Evolutionary conservation across 2,329 filamentous ascomycete species (phyloP).

Genomic region (Salinomyces thailandicus): DNA sequence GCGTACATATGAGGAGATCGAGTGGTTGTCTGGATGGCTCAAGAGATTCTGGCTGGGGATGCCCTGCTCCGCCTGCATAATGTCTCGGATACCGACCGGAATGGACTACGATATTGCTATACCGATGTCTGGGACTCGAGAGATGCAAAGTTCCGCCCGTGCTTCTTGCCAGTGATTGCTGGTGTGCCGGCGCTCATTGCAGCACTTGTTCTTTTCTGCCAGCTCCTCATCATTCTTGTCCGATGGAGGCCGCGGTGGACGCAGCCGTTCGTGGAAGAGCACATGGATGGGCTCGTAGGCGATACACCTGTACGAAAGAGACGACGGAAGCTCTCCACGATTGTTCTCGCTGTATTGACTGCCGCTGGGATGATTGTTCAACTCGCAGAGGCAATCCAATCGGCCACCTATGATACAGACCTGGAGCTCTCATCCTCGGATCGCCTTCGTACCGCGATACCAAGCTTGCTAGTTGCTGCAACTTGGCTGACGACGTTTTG

Average conservation of each 20-base stretch:
- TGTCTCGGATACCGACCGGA: background rate
- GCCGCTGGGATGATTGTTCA: slow-evolving; percentile 12
- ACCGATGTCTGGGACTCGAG: slow-evolving; percentile 23
- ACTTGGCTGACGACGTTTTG: slow-evolving; percentile 18
- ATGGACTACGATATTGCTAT: slow-evolving; percentile 13
- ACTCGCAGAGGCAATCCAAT: slow-evolving; percentile 2
- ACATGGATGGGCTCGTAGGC: slow-evolving; percentile 10
- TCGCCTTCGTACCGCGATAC: slow-evolving; percentile 1
- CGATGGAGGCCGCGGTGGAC: slow-evolving; percentile 40
- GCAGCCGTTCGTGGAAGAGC: slow-evolving; percentile 41
- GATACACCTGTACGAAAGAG: slow-evolving; percentile 25
- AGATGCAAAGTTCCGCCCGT: slow-evolving; percentile 30
- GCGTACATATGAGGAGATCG: too few relatives aligned
- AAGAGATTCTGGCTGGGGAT: background rate
- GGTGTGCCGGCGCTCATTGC: slow-evolving; percentile 29
- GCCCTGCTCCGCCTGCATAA: background rate
- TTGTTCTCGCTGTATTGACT: slow-evolving; percentile 13
- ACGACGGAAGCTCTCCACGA: slow-evolving; percentile 13
- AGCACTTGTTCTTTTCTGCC: slow-evolving; percentile 28
- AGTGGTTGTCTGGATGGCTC: too few relatives aligned
- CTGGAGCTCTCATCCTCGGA: background rate
- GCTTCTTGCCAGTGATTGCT: slow-evolving; percentile 32
- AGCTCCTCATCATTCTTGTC: slow-evolving; percentile 25
- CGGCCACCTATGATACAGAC: background rate
- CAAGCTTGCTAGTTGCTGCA: slow-evolving; percentile 8